Conservation (phyloP, 495 filamentous ascomycete genomes). For the Lepraria neglecta region DNA sequence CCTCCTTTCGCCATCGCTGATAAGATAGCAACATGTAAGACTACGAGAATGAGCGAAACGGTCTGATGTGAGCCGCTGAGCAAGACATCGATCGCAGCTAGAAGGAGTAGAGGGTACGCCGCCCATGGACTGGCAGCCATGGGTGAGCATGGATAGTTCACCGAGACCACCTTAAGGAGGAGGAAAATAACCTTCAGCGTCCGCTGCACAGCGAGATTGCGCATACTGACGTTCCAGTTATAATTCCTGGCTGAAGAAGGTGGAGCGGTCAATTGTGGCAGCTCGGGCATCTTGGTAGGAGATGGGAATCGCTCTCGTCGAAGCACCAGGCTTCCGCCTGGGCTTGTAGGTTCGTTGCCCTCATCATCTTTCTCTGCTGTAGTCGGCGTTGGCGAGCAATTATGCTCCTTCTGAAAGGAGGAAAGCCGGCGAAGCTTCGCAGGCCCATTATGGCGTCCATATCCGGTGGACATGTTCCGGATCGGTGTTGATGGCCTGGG, state of each 20-base stretch:
- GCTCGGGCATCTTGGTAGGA: conserved; percentile 25
- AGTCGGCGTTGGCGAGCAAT: conserved; percentile 8
- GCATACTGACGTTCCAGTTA: background rate
- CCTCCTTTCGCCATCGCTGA: conserved; percentile 9
- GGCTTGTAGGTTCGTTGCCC: conserved; percentile 26
- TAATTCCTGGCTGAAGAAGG: conserved; percentile 27
- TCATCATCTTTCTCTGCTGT: conserved; percentile 10
- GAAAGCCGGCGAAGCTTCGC: conserved; percentile 24
- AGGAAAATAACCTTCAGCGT: conserved; percentile 40
- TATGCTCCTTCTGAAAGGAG: conserved; percentile 19
- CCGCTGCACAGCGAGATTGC: conserved; percentile 9
- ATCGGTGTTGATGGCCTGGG: conserved; percentile 32
- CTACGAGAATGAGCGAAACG: conserved; percentile 18
- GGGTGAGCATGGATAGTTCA: conserved; percentile 55
- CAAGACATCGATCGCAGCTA: conserved; percentile 50
- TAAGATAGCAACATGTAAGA: conserved; percentile 23
- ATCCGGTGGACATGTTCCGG: conserved; percentile 30
- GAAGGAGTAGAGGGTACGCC: conserved; percentile 52
- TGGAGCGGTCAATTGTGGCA: conserved; percentile 19
- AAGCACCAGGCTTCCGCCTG: conserved; percentile 32
- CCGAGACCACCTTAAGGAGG: conserved; percentile 48
- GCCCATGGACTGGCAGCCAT: conserved; percentile 53
- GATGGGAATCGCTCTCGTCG: conserved; percentile 26
- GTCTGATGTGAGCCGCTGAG: background rate
- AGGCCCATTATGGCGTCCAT: conserved; percentile 27